Conservation (phyloP, 1,284 basidiomycete genomes). For the Trichosporon inkin region DNA sequence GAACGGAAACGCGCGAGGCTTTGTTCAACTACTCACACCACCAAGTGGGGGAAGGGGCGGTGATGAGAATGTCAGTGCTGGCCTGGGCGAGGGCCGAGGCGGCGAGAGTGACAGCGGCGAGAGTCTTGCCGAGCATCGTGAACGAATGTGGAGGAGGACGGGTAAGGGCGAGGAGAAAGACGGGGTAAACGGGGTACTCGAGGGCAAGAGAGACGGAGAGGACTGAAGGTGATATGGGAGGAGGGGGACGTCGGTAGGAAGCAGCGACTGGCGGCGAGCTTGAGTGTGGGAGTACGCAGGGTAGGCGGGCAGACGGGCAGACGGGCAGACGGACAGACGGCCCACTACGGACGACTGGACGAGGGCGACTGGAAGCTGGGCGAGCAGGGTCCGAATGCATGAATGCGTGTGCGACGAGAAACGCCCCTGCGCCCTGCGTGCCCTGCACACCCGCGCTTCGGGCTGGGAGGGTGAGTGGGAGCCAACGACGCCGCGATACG, state of each 20-base stretch:
- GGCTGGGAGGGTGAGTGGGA: too few species aligned
- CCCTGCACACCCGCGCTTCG: too few species aligned
- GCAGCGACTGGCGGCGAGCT: background rate
- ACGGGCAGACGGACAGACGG: too few species aligned
- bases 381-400: too few species aligned
- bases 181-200: too few species aligned
- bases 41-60: conserved; percentile 1
- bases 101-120: conserved; percentile 3
- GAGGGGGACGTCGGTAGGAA: background rate
- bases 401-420: too few species aligned
- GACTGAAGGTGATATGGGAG: background rate
- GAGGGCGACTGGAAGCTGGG: too few species aligned
- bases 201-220: background rate
- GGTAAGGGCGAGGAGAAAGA: background rate
- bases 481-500: too few species aligned
- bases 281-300: background rate
- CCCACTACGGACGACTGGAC: too few species aligned
- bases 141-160: background rate
- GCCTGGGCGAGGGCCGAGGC: conserved; percentile 5
- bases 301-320: too few species aligned
- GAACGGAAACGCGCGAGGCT: too few species aligned
- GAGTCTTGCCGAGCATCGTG: conserved; percentile 6
- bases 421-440: too few species aligned
- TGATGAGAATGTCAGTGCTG: background rate
- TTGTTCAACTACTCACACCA: conserved; percentile 8